Conservation (phyloP, 2,329 filamentous ascomycete species). For the Claviceps sp. region DNA sequence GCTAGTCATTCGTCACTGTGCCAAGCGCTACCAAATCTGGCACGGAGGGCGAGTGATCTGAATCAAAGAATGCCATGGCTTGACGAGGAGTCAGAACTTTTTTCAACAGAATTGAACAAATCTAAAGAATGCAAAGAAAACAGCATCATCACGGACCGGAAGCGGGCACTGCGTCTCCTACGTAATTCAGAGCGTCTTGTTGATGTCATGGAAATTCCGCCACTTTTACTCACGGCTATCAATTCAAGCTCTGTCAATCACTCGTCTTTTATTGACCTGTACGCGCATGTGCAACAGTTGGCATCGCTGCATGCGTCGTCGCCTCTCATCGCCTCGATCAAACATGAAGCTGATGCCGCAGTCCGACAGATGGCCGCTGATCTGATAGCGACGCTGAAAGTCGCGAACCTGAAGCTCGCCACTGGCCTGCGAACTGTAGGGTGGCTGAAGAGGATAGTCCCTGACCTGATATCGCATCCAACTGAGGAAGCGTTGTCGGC, state of each 20-base stretch:
- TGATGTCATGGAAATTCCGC: conserved; percentile 82
- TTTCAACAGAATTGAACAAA: conserved; percentile 73
- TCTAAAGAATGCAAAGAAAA: conserved; percentile 53
- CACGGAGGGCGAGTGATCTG: conserved; percentile 51
- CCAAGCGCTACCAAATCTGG: conserved; percentile 57
- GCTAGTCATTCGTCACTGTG: conserved; percentile 62
- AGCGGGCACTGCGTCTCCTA: conserved; percentile 66
- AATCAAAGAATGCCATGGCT: conserved; percentile 62
- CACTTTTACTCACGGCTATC: conserved; percentile 69
- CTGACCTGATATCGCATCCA: conserved; percentile 44
- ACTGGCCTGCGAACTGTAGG: conserved; percentile 82
- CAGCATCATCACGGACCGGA: conserved; percentile 57
- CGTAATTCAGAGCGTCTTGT: conserved; percentile 81
- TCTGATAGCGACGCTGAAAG: conserved; percentile 63
- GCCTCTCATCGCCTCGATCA: conserved; percentile 57
- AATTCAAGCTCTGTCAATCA: conserved; percentile 57
- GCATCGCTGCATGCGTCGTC: conserved; percentile 73
- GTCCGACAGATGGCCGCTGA: conserved; percentile 83
- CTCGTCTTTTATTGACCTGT: conserved; percentile 77
- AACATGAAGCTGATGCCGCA: conserved; percentile 65
- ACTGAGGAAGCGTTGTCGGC: conserved; percentile 61
- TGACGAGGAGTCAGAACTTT: conserved; percentile 64
- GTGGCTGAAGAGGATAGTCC: conserved; percentile 77
- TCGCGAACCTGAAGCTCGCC: conserved; percentile 72
- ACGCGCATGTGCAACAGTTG: conserved; percentile 83